phyloP scores from a whole-genome alignment of 331 rosid species.

The Acacia pycnantha region DNA sequence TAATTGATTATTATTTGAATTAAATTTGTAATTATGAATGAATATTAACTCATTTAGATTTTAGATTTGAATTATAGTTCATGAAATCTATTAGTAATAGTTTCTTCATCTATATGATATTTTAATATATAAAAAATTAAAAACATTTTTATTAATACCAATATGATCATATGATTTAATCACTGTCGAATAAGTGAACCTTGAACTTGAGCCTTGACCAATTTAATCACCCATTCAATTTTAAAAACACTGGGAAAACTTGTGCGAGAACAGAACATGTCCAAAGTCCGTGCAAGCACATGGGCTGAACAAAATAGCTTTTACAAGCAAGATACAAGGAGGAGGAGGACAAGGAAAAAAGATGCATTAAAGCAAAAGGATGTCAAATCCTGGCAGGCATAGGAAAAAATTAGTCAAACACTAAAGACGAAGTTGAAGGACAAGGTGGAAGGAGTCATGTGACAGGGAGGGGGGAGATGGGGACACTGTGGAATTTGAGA shows the following conservation, averaged over 20 bases:
- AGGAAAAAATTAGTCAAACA: not conserved
- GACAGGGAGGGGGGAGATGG: not conserved
- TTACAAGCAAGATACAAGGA: constrained; percentile 3
- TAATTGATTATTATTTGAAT: not conserved
- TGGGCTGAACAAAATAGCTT: not conserved
- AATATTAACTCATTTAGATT: not conserved
- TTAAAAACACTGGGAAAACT: not conserved
- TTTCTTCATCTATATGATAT: not conserved
- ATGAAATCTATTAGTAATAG: not conserved
- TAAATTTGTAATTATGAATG: not conserved
- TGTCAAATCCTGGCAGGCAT: not conserved
- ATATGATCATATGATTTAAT: too few species aligned
- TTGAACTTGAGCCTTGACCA: not conserved
- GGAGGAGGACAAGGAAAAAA: not conserved
- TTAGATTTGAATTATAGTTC: not conserved
- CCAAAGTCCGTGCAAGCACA: constrained; percentile 10
- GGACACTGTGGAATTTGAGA: too few species aligned
- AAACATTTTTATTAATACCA: too few species aligned
- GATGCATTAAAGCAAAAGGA: not conserved
- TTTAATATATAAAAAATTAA: too few species aligned
- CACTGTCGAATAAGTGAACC: not conserved
- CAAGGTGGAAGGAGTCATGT: not conserved
- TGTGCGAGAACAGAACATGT: constrained; percentile 16
- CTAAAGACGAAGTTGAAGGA: not conserved
- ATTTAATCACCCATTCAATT: not conserved